Conservation (phyloP, 768 basidiomycete species). For the Russula virescens region DNA sequence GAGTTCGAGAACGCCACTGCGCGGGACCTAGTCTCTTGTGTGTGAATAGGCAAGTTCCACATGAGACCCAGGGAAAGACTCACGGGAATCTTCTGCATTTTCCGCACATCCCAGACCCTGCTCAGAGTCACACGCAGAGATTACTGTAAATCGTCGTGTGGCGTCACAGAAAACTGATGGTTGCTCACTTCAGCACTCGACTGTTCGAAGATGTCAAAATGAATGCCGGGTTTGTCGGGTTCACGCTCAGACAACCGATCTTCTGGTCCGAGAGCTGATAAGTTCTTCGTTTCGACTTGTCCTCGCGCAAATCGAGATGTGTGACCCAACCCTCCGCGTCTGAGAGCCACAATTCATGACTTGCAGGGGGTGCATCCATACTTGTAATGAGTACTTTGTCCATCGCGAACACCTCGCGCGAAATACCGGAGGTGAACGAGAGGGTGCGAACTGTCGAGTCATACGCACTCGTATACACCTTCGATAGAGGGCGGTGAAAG, state of each 20-base stretch:
- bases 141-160: neutral
- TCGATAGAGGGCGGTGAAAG: neutral
- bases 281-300: slow-evolving; percentile 46
- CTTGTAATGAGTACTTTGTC: slow-evolving; percentile 61
- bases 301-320: slow-evolving; percentile 69
- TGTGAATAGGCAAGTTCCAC: slow-evolving; percentile 27
- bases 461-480: slow-evolving; percentile 81
- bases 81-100: slow-evolving; percentile 42
- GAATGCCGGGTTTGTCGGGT: slow-evolving; percentile 60
- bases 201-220: slow-evolving; percentile 74
- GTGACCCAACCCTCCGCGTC: slow-evolving; percentile 66
- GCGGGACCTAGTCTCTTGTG: slow-evolving; percentile 3
- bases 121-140: slow-evolving; percentile 1
- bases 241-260: slow-evolving; percentile 75
- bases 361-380: slow-evolving; percentile 60
- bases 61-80: slow-evolving; percentile 21
- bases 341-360: slow-evolving; percentile 82
- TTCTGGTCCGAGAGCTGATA: slow-evolving; percentile 66
- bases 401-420: slow-evolving; percentile 60
- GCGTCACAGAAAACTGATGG: neutral
- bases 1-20: slow-evolving; percentile 29
- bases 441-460: slow-evolving; percentile 71
- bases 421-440: slow-evolving; percentile 67
- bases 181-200: slow-evolving; percentile 57
- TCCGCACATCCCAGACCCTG: slow-evolving; percentile 80